Evolutionary conservation across 306 rosid genomes (phyloP).

Genomic region (Fagus crenata): DNA sequence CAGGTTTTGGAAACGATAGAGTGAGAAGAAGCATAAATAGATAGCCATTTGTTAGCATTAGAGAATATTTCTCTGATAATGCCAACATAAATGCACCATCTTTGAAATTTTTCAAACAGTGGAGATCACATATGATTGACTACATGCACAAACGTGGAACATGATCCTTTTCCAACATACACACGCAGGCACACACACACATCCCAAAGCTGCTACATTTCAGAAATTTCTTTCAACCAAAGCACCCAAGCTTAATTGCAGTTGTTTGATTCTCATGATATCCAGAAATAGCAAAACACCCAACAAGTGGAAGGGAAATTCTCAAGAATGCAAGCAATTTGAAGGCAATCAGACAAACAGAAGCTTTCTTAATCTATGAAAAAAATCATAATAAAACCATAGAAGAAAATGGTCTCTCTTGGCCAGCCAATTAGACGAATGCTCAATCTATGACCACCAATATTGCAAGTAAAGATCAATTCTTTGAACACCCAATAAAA

Average conservation of each 20-base stretch:
- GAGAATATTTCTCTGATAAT: too few species aligned
- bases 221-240: background rate
- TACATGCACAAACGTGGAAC: background rate
- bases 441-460: slow-evolving; percentile 8
- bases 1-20: background rate
- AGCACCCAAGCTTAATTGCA: background rate
- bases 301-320: background rate
- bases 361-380: background rate
- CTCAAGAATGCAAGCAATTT: background rate
- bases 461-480: slow-evolving; percentile 11
- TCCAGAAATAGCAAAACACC: background rate
- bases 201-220: background rate
- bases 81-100: too few species aligned
- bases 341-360: background rate
- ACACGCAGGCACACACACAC: background rate
- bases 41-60: too few species aligned
- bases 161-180: background rate
- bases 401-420: background rate
- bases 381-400: background rate
- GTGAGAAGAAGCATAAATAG: too few species aligned
- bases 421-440: background rate
- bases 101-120: background rate
- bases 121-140: background rate
- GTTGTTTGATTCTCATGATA: slow-evolving; percentile 6
- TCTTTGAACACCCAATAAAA: slow-evolving; percentile 15